Base-by-base conservation (phyloP, 1,284 basidiomycete genomes). In the Ceratorhiza oryzae-sativae region DNA sequence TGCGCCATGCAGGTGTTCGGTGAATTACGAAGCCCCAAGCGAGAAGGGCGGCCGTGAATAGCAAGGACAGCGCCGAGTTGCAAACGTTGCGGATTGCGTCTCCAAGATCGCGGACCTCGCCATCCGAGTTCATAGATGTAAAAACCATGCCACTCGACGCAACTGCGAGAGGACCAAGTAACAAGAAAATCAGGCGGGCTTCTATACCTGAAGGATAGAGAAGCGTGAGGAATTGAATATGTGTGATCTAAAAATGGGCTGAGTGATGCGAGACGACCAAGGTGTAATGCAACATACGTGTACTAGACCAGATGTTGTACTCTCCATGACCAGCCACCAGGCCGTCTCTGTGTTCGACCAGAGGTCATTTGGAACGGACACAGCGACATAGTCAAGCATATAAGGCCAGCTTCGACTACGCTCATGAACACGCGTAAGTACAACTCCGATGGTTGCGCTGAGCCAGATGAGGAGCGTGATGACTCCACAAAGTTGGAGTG, bases 191-290 rank as follows among this genome's bases (percentile, higher is more conserved):
- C 60, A 99, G 87, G 25, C 91, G 85, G 3, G 88, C 90, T 81
- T 99, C 97, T 42, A 97, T 87, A n/a, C 86, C 84, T 3, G 97
- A 98, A 0, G 97, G 97, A 79, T 94, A 99, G 20, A 99, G 86
- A 4, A 99, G 86, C 1, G 97, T 97, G 71, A 99, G 85, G 81
- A 98, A 98, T 80, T 99, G 97, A 70, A 99, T 98, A 81, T 99
- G 96, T 0, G 97, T 97, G 73, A 95, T 91, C 93, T 97, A 79
- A 4, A 9, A 6, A 67, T 46, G 48, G 70, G 48, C 71, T 51
- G 58, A 67, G 56, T 73, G 36, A 32, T 27, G 51, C 20, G 20
- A 32, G 41, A 49, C 10, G 9, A 13, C 18, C 32, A 42, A 36
- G 45, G 58, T 27, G 34, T 34, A 45, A 34, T 30, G 25, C 27